Evolutionary conservation across 2,329 filamentous ascomycete species (phyloP).

Genomic region (Colletotrichum plurivorum): DNA sequence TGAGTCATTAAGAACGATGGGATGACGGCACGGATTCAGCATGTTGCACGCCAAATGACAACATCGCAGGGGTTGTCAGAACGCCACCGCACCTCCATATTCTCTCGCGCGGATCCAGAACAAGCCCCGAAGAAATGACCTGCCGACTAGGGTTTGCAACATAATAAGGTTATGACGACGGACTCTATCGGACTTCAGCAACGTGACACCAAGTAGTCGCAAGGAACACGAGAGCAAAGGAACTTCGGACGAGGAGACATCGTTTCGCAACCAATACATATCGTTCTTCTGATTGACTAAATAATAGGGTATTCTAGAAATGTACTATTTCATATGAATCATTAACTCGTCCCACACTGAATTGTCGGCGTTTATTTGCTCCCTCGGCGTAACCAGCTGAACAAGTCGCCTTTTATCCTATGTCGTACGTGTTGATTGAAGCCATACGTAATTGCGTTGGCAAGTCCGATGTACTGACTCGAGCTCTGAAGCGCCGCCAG

Average conservation of each 20-base stretch:
- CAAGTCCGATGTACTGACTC: conserved; percentile 54
- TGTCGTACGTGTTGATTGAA: conserved; percentile 51
- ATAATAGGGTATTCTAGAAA: conserved; percentile 34
- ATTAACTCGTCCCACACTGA: conserved; percentile 27
- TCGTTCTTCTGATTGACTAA: conserved; percentile 25
- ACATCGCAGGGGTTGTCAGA: too few species aligned
- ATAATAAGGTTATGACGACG: too few species aligned
- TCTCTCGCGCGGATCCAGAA: too few species aligned
- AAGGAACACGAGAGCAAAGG: background rate
- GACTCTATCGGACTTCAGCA: background rate
- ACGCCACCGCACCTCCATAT: too few species aligned
- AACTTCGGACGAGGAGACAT: background rate
- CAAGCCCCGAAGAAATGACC: too few species aligned
- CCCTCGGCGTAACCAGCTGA: conserved; percentile 26
- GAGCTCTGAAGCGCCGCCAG: conserved; percentile 50
- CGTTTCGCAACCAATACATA: background rate
- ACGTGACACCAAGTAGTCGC: background rate
- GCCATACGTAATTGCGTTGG: conserved; percentile 55
- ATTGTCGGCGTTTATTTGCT: background rate
- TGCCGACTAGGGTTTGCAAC: too few species aligned
- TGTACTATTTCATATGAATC: conserved; percentile 32
- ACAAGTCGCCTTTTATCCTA: conserved; percentile 34
- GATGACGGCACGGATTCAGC: too few species aligned
- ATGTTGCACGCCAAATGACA: too few species aligned
- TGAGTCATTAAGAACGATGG: too few species aligned